Evolutionary conservation across 1,284 basidiomycete species (phyloP), one percentile per base, ranked within the genome.

Genomic region (Neolentinus lepideus): DNA sequence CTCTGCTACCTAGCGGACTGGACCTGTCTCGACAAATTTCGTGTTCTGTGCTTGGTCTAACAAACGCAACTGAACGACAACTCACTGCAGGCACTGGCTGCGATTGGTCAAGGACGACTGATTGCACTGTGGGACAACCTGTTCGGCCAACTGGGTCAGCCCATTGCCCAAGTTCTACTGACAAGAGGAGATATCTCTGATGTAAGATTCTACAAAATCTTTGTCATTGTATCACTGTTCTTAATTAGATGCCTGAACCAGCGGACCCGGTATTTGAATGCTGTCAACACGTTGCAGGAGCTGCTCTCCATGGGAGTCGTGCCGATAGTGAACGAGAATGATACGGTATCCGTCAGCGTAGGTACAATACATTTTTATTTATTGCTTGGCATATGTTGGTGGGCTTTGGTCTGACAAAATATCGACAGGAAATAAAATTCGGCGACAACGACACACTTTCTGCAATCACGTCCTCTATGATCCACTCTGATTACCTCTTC

Each of bases 361-460:
- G 69, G 88, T 82, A 11, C 29, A 31, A 4, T n/a, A 3, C 52
- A 54, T 6, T 31, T 27, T 26, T 8, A 50, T 21, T 21, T 9
- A 19, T 25, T 11, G 22, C 48, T 55, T n/a, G 3, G 29, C n/a
- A 31, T 29, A 2, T 33, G 48, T 36, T 43, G n/a, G n/a, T n/a
- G n/a, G n/a, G n/a, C n/a, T n/a, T n/a, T n/a, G n/a, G n/a, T n/a
- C 43, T 25, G 38, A 10, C 35, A 24, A 21, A n/a, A 12, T 29
- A n/a, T n/a, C n/a, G 2, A 10, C 63, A 94, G 91, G 96, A 99
- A 86, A 97, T 99, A 63, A 96, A 96, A 88, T 99, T 99, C 66
- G 96, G 97, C 53, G 97, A 99, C 74, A 99, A 99, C 67, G 97
- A 99, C 68, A 98, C 96, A 0, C 76, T 99, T 19, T 98, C 94